These are phyloP conservation scores for Acacia pycnantha DNA, from an alignment of 331 rosid genomes.

Conservation along the genomic window DNA sequence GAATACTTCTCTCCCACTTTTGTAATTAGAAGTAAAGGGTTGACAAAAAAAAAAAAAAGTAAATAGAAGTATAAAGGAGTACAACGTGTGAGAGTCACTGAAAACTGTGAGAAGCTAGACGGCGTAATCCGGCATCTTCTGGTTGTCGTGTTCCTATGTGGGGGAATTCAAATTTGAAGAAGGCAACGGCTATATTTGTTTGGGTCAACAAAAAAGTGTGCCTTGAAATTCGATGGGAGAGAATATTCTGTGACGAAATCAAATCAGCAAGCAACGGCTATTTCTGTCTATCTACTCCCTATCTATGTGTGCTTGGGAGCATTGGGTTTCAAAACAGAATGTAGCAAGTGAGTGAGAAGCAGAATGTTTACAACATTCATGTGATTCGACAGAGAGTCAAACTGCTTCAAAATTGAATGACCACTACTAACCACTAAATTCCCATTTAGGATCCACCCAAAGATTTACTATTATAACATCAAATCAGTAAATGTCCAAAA, in stretches of 20 bases:
- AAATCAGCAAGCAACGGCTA: conserved; percentile 35
- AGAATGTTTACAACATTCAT: neutral
- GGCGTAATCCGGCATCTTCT: conserved; percentile 2
- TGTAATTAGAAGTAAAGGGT: no score
- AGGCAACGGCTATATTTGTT: conserved; percentile 31
- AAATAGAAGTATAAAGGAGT: no score
- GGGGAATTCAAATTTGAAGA: conserved; percentile 28
- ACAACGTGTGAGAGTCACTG: neutral
- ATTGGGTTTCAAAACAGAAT: neutral
- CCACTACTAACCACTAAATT: neutral
- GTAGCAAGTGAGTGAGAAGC: neutral
- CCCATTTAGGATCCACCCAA: neutral
- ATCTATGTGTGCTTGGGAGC: neutral
- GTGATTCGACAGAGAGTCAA: neutral
- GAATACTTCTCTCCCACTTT: no score
- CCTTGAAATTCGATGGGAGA: neutral
- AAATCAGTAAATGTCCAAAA: no score
- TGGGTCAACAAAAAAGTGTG: conserved; percentile 17
- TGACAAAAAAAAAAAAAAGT: no score
- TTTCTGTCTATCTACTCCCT: neutral
- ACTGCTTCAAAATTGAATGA: neutral
- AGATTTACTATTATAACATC: neutral
- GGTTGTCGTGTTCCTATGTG: conserved; percentile 27
- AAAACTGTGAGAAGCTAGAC: neutral
- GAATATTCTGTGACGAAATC: conserved; percentile 3